phyloP scores from a whole-genome alignment of 768 basidiomycete genomes.

The Leucosporidium creatinivorum region DNA sequence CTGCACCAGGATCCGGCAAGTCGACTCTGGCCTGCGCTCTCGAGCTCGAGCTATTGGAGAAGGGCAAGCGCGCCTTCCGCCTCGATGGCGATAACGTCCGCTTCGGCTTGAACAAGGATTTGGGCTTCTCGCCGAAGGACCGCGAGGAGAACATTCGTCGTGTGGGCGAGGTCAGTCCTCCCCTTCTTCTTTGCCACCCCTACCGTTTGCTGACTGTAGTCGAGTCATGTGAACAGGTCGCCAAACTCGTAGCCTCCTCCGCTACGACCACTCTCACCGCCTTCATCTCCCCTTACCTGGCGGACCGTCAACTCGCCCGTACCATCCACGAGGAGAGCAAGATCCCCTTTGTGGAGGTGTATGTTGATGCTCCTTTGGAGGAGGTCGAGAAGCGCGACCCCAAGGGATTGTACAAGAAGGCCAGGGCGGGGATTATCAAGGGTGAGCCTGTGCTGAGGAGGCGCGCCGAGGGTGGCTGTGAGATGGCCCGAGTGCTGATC shows the following conservation, averaged over 20 bases:
- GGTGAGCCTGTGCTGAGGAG: conserved; percentile 47
- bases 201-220: background rate
- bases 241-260: conserved; percentile 86
- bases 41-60: conserved; percentile 86
- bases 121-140: conserved; percentile 86
- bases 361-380: conserved; percentile 78
- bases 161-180: conserved; percentile 72
- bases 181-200: no score
- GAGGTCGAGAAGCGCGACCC: conserved; percentile 90
- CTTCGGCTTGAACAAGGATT: conserved; percentile 92
- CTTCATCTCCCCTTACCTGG: conserved; percentile 95
- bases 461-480: no score
- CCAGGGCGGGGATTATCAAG: conserved; percentile 89
- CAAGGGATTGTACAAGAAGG: conserved; percentile 95
- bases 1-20: conserved; percentile 46
- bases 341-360: conserved; percentile 87
- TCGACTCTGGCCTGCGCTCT: conserved; percentile 95
- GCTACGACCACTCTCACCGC: conserved; percentile 82
- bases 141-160: conserved; percentile 92
- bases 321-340: conserved; percentile 65
- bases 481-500: background rate
- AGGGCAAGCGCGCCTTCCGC: conserved; percentile 76
- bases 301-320: conserved; percentile 75
- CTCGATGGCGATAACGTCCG: conserved; percentile 94
- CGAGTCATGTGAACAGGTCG: conserved; percentile 56